Conservation (phyloP, 306 rosid genomes). For the Cicer pinnatifidum region DNA sequence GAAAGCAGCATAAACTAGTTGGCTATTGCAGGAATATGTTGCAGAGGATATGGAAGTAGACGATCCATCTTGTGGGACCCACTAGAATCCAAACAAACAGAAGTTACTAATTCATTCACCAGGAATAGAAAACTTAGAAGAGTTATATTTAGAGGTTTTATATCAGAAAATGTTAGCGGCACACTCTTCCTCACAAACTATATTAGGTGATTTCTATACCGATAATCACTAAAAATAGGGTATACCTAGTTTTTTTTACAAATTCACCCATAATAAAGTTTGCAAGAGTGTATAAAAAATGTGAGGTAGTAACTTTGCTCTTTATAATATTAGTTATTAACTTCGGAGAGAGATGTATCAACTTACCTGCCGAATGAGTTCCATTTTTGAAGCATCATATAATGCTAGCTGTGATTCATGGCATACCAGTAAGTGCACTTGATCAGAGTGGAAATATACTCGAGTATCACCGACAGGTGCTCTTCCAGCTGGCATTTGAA, state of each 20-base stretch:
- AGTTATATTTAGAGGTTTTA: background rate
- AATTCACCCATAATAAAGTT: conserved; percentile 1
- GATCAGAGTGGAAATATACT: conserved; percentile 60
- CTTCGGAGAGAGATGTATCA: background rate
- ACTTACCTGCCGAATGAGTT: conserved; percentile 58
- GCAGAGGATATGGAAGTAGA: conserved; percentile 65
- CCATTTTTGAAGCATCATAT: conserved; percentile 64
- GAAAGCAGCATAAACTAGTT: conserved; percentile 66
- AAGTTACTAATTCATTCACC: conserved; percentile 30
- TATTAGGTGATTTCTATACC: background rate
- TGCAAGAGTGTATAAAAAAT: background rate
- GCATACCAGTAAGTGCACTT: conserved; percentile 57
- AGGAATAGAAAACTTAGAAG: background rate
- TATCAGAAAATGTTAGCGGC: background rate
- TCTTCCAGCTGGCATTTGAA: conserved; percentile 55
- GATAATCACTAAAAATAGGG: background rate
- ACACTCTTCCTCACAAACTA: background rate
- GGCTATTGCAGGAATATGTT: conserved; percentile 73
- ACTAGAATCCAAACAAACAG: conserved; percentile 52
- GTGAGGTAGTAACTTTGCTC: background rate
- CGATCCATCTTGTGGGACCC: conserved; percentile 72
- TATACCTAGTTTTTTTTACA: background rate
- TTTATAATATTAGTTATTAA: background rate
- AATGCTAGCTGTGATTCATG: conserved; percentile 65
- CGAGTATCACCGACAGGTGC: conserved; percentile 46